Conservation (phyloP, 148 eudicot genomes). For the Camellia granthamiana region DNA sequence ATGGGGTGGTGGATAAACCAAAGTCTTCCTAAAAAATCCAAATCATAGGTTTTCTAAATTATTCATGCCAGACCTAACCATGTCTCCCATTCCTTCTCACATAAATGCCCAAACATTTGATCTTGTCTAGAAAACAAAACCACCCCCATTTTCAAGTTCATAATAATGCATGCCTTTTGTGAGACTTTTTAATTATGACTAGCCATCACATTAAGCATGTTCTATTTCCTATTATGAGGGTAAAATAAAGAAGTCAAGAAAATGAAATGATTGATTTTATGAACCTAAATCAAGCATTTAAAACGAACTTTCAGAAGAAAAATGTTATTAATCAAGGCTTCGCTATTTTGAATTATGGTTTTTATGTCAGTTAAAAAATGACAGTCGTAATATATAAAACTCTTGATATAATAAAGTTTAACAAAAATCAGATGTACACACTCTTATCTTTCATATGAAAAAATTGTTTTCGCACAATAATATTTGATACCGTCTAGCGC, state of each 20-base stretch:
- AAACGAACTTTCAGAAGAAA: neutral
- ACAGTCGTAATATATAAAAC: no score
- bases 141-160: neutral
- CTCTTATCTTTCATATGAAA: no score
- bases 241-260: neutral
- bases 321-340: neutral
- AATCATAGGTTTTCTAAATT: slow-evolving; percentile 25
- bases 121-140: slow-evolving; percentile 19
- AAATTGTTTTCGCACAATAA: no score
- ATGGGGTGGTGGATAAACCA: slow-evolving; percentile 27
- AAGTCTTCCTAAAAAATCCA: slow-evolving; percentile 23
- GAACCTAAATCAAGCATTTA: neutral
- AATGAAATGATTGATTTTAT: neutral
- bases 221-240: neutral
- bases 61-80: slow-evolving; percentile 24
- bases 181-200: no score
- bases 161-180: neutral
- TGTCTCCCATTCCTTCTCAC: slow-evolving; percentile 22
- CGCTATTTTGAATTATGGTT: neutral
- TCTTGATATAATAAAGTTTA: no score
- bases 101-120: slow-evolving; percentile 11
- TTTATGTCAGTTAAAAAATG: neutral
- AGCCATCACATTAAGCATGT: neutral
- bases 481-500: no score
- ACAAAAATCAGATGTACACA: no score